These are phyloP conservation scores for Bauhinia variegata DNA, from an alignment of 306 rosid species.

Conservation along the genomic window DNA sequence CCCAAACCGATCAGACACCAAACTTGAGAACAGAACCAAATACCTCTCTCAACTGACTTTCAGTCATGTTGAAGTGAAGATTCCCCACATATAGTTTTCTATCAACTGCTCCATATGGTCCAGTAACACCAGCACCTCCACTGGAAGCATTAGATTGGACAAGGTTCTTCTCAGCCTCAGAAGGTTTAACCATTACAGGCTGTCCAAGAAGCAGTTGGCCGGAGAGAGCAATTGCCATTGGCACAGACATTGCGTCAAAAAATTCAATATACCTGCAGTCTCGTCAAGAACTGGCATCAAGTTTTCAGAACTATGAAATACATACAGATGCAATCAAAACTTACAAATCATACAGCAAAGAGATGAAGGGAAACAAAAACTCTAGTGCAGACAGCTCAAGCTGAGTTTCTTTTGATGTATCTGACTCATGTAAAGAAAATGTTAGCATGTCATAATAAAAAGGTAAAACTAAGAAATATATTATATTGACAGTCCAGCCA, in stretches of 20 bases:
- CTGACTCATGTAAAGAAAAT: constrained; percentile 73
- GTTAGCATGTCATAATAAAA: constrained; percentile 64
- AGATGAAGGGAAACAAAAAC: constrained; percentile 80
- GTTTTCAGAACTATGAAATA: constrained; percentile 45
- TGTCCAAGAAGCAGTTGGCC: constrained; percentile 95
- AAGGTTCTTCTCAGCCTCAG: constrained; percentile 98
- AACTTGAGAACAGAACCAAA: constrained; percentile 2
- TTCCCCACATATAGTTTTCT: constrained; percentile 95
- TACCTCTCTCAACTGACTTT: constrained; percentile 93
- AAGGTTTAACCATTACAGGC: constrained; percentile 99
- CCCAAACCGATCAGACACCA: constrained; percentile 14
- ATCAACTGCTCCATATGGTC: constrained; percentile 95
- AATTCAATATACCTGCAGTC: constrained; percentile 98
- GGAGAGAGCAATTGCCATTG: constrained; percentile 98
- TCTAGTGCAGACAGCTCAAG: constrained; percentile 91
- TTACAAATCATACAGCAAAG: constrained; percentile 83
- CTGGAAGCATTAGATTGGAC: constrained; percentile 80
- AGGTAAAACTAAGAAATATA: constrained; percentile 37
- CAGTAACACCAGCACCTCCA: constrained; percentile 71
- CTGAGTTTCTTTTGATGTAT: constrained; percentile 82
- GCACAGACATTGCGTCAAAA: constrained; percentile 97
- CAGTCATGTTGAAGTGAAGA: constrained; percentile 98
- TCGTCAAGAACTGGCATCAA: constrained; percentile 54
- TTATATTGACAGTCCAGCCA: constrained; percentile 29
- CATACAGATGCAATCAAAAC: constrained; percentile 54